A percentile compares a stretch with the other conserved stretches of the same genome.
Conservation (phyloP, 257 asterid species). For the Prunella vulgaris region DNA sequence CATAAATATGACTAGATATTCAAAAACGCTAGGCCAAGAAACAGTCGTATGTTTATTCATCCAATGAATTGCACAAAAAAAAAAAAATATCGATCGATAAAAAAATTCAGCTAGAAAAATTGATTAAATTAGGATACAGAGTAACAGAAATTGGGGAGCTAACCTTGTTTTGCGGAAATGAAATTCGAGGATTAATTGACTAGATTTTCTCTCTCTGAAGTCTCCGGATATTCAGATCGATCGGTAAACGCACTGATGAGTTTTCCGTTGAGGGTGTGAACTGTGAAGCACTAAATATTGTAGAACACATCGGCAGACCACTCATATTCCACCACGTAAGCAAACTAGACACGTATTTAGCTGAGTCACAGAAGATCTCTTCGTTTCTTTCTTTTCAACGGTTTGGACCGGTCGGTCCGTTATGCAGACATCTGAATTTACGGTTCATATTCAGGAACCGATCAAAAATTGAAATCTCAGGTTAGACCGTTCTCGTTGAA, state of each 20-base stretch:
- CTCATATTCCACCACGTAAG: constrained; percentile 21
- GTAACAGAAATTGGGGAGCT: not conserved
- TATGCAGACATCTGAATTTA: too few relatives aligned
- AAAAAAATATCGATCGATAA: not conserved
- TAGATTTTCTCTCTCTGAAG: constrained; percentile 10
- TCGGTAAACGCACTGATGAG: not conserved
- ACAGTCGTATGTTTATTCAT: not conserved
- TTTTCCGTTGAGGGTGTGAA: not conserved
- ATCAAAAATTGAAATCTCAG: too few relatives aligned
- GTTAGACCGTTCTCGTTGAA: too few relatives aligned
- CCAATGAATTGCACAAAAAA: not conserved
- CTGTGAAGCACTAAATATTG: not conserved
- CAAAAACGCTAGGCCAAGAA: not conserved
- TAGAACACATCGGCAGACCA: constrained; percentile 24
- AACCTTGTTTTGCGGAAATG: constrained; percentile 7
- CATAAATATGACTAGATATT: not conserved
- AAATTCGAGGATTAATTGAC: not conserved
- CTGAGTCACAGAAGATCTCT: constrained; percentile 2
- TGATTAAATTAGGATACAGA: not conserved
- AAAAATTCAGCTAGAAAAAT: not conserved
- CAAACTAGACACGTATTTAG: not conserved
- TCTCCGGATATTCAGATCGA: constrained; percentile 23
- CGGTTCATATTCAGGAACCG: too few relatives aligned
- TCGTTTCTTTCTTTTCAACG: not conserved
- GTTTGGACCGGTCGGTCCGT: too few relatives aligned